Conservation (phyloP, 1,284 basidiomycete species). For the Puccinia horiana region DNA sequence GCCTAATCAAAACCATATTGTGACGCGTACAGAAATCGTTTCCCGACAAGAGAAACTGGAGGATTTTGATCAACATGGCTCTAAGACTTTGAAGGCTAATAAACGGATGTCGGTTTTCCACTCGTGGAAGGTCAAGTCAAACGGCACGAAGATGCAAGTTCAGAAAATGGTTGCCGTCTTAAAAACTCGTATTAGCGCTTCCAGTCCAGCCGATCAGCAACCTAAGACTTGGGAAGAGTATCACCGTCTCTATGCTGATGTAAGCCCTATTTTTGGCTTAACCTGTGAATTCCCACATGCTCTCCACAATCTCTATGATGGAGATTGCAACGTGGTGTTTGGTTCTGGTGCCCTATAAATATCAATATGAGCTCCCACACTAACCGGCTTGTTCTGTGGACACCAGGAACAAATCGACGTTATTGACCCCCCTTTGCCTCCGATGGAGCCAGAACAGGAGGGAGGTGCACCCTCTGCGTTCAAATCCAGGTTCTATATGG, state of each 20-base stretch:
- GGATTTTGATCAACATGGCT: not conserved
- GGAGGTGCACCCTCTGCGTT: conserved; percentile 50
- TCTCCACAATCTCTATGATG: not conserved
- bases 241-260: conserved; percentile 51
- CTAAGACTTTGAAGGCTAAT: not conserved
- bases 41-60: not conserved
- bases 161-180: conserved; percentile 37
- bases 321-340: not conserved
- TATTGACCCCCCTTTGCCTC: conserved; percentile 37
- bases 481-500: conserved; percentile 49
- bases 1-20: conserved; percentile 1
- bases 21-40: conserved; percentile 23
- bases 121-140: conserved; percentile 37
- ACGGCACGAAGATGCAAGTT: conserved; percentile 22
- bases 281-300: not conserved
- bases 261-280: conserved; percentile 36
- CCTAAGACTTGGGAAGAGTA: conserved; percentile 55
- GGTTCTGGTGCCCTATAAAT: not conserved
- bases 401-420: conserved; percentile 48
- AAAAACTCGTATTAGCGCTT: conserved; percentile 51
- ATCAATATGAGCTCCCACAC: not conserved
- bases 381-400: not conserved
- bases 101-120: conserved; percentile 9
- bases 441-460: conserved; percentile 14
- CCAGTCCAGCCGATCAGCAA: conserved; percentile 52